Base-by-base conservation (phyloP, 192 early-diverging fungal genomes). In the Spinellus fusiger region DNA sequence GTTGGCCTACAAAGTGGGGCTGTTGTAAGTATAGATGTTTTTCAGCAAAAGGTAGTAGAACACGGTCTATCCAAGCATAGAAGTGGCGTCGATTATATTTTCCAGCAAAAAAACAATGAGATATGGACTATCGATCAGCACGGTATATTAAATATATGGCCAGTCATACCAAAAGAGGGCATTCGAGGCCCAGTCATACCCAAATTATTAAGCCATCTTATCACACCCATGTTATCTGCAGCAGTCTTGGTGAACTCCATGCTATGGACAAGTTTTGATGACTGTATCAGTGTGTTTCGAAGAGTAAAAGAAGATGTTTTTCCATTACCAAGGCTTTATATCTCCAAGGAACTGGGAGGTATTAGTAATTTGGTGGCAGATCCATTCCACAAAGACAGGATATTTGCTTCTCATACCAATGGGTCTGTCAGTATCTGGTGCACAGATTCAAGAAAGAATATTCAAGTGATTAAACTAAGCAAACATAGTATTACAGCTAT, bases 401-500 rank as follows among this genome's bases (percentile, higher is more conserved):
- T 90, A 3, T 87, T 83, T 72, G 68, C 77, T 7, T 87, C 84
- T 13, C 90, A 93, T 63, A 86, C 90, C 27, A 84, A 91, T 69
- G 90, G 90, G n/a, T 88, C 81, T 54, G 76, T 93, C 8, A 76
- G 80, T 7, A 72, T 89, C 0, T 91, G 87, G 86, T 80, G 87
- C 40, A 65, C 64, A 28, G 59, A 64, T 10, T 67, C 71, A 1
- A 59, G 73, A 20, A 73, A 76, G 27, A 77, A 76, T 35, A 37
- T 77, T 0, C 65, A 72, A 46, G 66, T 78, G 8, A 71, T 86
- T 28, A 70, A 73, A 7, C 82, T 76, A 1, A 73, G 80, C 0
- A 71, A 77, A 49, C 89, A 92, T 65, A 75, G 78, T 27, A 83
- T 92, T 27, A 81, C 79, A 49, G 68, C 78, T 10, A 60, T 92